Percentiles rank a stretch among this genome's conserved stretches.
phyloP scores from a whole-genome alignment of 2,329 filamentous ascomycete species.

The Neofusicoccum ribis region DNA sequence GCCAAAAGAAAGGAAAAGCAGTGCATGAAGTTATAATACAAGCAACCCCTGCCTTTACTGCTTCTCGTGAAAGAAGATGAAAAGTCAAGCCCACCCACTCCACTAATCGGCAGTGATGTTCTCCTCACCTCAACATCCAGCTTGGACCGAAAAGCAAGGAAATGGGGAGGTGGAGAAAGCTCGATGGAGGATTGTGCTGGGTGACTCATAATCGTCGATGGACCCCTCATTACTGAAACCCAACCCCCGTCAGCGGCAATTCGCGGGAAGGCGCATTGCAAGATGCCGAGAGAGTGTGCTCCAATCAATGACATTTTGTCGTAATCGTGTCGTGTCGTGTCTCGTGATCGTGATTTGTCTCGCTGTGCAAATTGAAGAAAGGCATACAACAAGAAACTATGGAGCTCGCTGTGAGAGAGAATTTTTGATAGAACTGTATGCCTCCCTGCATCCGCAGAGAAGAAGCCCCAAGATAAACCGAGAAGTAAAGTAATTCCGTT shows the following conservation, averaged over 20 bases:
- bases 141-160: background rate
- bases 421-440: background rate
- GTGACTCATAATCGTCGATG: background rate
- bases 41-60: background rate
- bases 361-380: background rate
- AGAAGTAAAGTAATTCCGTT: background rate
- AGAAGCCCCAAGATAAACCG: background rate
- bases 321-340: no score
- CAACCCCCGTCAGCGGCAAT: no score
- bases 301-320: no score
- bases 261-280: no score
- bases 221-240: background rate
- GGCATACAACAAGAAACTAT: background rate
- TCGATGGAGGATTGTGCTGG: background rate
- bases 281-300: no score
- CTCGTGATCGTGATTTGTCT: background rate
- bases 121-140: background rate
- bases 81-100: background rate
- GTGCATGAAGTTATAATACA: background rate
- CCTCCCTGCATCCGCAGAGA: background rate
- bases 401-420: background rate
- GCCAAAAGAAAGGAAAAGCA: background rate
- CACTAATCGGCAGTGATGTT: background rate
- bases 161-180: background rate
- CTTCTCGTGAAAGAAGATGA: background rate